Evolutionary conservation across 2,329 filamentous ascomycete species (phyloP).

Genomic region (Exophiala mesophila): DNA sequence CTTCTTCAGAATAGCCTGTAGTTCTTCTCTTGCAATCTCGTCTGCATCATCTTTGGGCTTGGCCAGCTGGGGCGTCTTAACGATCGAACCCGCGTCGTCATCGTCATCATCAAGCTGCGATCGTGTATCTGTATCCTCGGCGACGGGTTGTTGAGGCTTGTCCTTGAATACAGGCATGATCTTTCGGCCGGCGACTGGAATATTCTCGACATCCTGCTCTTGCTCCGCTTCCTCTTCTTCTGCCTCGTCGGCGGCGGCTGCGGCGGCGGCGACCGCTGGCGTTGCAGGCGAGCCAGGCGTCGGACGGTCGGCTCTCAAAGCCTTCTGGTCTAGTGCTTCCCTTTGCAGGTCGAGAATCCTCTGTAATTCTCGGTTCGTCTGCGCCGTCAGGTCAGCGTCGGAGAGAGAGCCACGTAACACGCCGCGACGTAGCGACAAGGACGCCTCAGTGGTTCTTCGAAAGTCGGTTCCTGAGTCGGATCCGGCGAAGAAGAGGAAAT

Average conservation of each 20-base stretch:
- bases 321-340: conserved; percentile 3
- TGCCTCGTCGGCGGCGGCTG: neutral
- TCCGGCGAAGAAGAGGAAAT: conserved; percentile 23
- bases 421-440: conserved; percentile 19
- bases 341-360: conserved; percentile 21
- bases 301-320: neutral
- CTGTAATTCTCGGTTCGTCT: conserved; percentile 24
- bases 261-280: neutral
- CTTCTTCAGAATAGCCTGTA: conserved; percentile 78
- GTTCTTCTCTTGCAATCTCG: conserved; percentile 62
- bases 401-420: conserved; percentile 21
- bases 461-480: conserved; percentile 19
- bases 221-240: neutral
- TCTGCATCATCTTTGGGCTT: conserved; percentile 41
- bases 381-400: conserved; percentile 22
- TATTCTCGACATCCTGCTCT: conserved; percentile 2
- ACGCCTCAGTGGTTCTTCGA: conserved; percentile 23
- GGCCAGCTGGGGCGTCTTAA: conserved; percentile 27
- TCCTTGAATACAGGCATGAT: conserved; percentile 27
- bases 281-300: no score
- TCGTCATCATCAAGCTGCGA: no score
- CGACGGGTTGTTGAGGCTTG: conserved; percentile 23
- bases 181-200: conserved; percentile 34
- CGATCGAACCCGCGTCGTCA: neutral
- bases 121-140: neutral